Evolutionary conservation across 2,329 filamentous ascomycete species (phyloP).

Genomic region (Boeremia lycopersici): DNA sequence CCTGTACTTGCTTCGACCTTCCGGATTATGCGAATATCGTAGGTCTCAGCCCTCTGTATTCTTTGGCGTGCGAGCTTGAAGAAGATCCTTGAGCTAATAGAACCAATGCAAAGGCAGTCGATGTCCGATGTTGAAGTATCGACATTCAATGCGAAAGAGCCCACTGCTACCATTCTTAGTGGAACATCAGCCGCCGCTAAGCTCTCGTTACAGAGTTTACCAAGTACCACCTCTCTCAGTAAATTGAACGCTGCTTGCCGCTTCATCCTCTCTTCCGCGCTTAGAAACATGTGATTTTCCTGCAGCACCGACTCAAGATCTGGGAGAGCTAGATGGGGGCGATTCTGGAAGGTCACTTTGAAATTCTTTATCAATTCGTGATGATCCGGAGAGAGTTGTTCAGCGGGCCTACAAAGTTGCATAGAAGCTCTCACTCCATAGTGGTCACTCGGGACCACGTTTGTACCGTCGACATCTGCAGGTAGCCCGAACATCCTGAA

Average conservation of each 20-base stretch:
- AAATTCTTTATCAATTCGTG: conserved; percentile 9
- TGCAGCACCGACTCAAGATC: conserved; percentile 23
- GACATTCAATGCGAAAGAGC: conserved; percentile 68
- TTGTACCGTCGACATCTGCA: conserved; percentile 25
- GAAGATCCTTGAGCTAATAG: conserved; percentile 65
- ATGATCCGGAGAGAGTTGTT: background rate
- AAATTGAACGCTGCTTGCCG: conserved; percentile 55
- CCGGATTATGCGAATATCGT: conserved; percentile 59
- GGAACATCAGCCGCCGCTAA: conserved; percentile 32
- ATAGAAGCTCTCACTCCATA: conserved; percentile 57
- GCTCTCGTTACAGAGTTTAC: conserved; percentile 18
- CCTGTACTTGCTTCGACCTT: conserved; percentile 65
- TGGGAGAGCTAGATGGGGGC: conserved; percentile 14
- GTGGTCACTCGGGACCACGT: conserved; percentile 53
- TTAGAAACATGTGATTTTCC: conserved; percentile 53
- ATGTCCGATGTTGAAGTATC: conserved; percentile 68
- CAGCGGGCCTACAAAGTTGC: conserved; percentile 33
- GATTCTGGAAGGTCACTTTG: conserved; percentile 21
- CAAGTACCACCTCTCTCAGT: conserved; percentile 54
- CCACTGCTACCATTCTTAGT: conserved; percentile 65
- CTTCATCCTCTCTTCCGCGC: conserved; percentile 49
- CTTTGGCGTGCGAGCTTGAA: conserved; percentile 64
- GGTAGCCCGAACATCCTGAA: conserved; percentile 66
- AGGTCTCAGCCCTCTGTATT: conserved; percentile 54
- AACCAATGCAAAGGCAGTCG: conserved; percentile 69